A percentile compares a stretch with the other conserved stretches of the same genome.
Evolutionary conservation across 108 stramenopile genomes (phyloP).

Genomic region (Ochromonas danica): DNA sequence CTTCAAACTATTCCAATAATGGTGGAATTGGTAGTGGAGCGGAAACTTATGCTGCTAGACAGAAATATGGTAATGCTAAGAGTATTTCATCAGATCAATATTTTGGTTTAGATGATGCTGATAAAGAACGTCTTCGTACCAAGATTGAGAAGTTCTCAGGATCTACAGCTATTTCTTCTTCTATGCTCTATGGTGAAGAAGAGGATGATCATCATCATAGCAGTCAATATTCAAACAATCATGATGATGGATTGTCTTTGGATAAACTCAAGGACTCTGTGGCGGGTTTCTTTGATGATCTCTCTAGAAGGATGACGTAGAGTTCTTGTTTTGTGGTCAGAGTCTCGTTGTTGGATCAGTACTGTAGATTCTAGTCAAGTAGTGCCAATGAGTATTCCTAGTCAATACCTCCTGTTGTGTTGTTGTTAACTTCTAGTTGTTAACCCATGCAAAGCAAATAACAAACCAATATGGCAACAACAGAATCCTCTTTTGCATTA

Average conservation of each 20-base stretch:
- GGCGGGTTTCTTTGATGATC: slow-evolving; percentile 6
- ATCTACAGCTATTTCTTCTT: slow-evolving; percentile 27
- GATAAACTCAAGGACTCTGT: slow-evolving; percentile 28
- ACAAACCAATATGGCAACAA: too few relatives aligned
- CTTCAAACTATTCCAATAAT: neutral
- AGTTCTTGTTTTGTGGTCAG: too few relatives aligned
- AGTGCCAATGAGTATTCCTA: too few relatives aligned
- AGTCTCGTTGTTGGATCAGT: too few relatives aligned
- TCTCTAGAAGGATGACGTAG: neutral
- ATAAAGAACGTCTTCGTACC: neutral
- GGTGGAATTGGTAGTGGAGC: too few relatives aligned
- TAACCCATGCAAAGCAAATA: too few relatives aligned
- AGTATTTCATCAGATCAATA: slow-evolving; percentile 30
- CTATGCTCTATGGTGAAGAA: slow-evolving; percentile 3
- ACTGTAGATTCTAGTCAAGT: too few relatives aligned
- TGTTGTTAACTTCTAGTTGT: too few relatives aligned
- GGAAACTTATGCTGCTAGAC: slow-evolving; percentile 21
- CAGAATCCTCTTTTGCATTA: too few relatives aligned
- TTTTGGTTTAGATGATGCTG: slow-evolving; percentile 20
- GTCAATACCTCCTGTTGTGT: too few relatives aligned
- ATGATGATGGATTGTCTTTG: neutral
- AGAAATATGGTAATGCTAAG: slow-evolving; percentile 26
- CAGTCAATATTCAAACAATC: neutral
- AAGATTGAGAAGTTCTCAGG: slow-evolving; percentile 3
- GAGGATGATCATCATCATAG: neutral